Conservation (phyloP, 495 filamentous ascomycete genomes). For the Hypoxylon crocopeplum region DNA sequence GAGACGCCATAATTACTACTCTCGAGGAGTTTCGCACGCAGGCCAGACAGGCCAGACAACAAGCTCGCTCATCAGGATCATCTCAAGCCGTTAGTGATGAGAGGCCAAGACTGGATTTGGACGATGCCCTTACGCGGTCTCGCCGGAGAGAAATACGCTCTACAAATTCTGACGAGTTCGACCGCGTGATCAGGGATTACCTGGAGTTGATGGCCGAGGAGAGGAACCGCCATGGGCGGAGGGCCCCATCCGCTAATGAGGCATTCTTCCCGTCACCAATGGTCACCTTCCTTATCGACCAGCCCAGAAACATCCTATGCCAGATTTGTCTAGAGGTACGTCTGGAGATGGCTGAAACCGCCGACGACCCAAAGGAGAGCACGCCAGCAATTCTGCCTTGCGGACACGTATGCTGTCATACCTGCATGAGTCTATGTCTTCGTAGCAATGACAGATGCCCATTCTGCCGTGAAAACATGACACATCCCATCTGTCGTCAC, state of each 20-base stretch:
- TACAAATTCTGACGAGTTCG: background rate
- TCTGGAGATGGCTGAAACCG: constrained; percentile 1
- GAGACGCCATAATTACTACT: no score
- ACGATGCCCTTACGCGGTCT: no score
- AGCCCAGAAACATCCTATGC: constrained; percentile 24
- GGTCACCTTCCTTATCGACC: constrained; percentile 33
- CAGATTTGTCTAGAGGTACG: constrained; percentile 25
- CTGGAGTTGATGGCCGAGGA: background rate
- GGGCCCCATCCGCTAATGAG: background rate
- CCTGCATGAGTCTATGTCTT: constrained; percentile 15
- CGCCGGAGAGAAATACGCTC: no score
- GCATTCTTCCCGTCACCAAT: constrained; percentile 31
- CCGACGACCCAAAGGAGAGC: background rate
- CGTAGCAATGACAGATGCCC: constrained; percentile 7
- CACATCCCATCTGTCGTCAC: constrained; percentile 17
- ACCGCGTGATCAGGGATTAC: background rate
- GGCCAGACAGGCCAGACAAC: no score
- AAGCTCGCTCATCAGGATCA: no score
- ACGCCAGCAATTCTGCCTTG: constrained; percentile 26
- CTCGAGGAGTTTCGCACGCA: no score
- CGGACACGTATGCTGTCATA: constrained; percentile 31
- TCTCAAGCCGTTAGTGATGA: no score
- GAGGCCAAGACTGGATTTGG: no score
- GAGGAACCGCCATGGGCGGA: background rate
- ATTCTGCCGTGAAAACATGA: constrained; percentile 25